Conservation (phyloP, 1,284 basidiomycete species). For the Leccinum subrobustum region DNA sequence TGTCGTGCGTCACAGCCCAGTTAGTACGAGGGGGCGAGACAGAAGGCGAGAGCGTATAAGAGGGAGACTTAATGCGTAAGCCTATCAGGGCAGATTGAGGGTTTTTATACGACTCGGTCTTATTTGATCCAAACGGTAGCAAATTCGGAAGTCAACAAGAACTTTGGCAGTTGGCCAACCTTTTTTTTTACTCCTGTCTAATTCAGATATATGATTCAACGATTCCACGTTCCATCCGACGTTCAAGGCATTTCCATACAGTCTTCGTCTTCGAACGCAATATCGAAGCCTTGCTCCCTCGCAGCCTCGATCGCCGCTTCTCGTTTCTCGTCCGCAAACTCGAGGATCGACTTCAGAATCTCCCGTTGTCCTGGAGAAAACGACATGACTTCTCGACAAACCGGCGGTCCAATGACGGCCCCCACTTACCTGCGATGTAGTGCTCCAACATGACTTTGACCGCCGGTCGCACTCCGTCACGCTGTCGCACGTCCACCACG, state of each 20-base stretch:
- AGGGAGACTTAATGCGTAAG: no score
- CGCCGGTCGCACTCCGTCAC: conserved; percentile 42
- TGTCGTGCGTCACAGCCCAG: no score
- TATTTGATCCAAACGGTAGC: no score
- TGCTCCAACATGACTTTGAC: conserved; percentile 54
- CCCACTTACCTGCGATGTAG: conserved; percentile 53
- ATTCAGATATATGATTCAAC: not conserved
- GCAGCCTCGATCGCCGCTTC: conserved; percentile 45
- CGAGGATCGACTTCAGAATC: conserved; percentile 42
- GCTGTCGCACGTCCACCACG: conserved; percentile 18
- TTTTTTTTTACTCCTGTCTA: no score
- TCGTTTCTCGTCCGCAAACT: conserved; percentile 46
- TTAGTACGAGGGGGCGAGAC: no score
- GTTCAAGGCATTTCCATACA: not conserved
- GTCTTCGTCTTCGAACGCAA: conserved; percentile 45
- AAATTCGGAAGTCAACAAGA: no score
- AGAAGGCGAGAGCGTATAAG: no score
- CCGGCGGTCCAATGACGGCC: not conserved
- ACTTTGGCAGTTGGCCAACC: no score
- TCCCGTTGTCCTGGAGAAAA: conserved; percentile 40
- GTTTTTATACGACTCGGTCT: no score
- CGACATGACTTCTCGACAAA: not conserved
- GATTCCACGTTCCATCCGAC: not conserved
- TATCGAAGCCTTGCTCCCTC: conserved; percentile 48
- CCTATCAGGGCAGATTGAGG: no score